phyloP scores from a whole-genome alignment of 768 basidiomycete species.

The Panus rudis region DNA sequence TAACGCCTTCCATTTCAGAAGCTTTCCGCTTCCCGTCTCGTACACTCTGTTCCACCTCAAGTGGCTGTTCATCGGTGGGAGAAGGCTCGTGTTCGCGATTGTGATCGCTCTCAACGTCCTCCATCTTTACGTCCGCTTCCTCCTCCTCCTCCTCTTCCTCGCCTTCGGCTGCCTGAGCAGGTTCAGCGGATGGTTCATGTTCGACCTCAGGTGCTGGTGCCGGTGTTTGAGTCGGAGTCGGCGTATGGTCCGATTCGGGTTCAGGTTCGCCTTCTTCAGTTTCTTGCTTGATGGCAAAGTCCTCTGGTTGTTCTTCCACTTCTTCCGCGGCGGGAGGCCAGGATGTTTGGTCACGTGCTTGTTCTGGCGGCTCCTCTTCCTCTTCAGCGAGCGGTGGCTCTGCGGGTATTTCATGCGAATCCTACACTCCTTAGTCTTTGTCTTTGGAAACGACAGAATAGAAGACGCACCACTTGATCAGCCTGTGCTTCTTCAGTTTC shows the following conservation, averaged over 20 bases:
- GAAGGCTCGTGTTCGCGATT: too few relatives aligned
- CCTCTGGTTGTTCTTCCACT: too few relatives aligned
- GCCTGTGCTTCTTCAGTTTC: not conserved
- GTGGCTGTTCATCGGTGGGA: too few relatives aligned
- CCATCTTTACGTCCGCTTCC: not conserved
- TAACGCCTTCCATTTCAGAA: constrained; percentile 45
- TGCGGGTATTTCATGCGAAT: too few relatives aligned
- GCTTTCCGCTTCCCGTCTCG: constrained; percentile 61
- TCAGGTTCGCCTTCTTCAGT: not conserved
- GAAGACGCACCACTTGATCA: not conserved
- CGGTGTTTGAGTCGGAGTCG: not conserved
- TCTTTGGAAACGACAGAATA: too few relatives aligned
- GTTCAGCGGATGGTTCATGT: not conserved
- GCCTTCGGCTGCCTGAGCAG: constrained; percentile 1
- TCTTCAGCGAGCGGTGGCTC: not conserved
- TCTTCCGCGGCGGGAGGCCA: not conserved
- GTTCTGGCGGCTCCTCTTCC: not conserved
- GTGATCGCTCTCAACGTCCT: not conserved
- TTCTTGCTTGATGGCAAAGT: too few relatives aligned
- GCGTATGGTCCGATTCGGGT: not conserved
- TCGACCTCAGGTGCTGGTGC: not conserved
- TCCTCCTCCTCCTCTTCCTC: not conserved
- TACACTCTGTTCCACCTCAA: too few relatives aligned
- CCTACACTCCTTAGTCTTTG: too few relatives aligned
- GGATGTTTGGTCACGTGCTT: not conserved